phyloP scores from a whole-genome alignment of 2,329 filamentous ascomycete species.

The Apiospora koreana region DNA sequence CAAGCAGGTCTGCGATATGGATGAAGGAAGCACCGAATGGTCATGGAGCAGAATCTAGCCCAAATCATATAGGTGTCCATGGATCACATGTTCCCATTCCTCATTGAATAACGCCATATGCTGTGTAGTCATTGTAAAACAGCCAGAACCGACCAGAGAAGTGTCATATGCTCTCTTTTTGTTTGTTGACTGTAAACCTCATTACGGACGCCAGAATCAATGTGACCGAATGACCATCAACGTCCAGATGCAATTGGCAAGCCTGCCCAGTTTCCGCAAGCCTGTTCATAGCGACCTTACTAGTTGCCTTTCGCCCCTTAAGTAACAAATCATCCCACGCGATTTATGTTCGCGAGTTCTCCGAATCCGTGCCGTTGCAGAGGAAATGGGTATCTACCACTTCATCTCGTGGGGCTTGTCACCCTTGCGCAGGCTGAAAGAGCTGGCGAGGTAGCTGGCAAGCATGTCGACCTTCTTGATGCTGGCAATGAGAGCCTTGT shows the following conservation, averaged over 20 bases:
- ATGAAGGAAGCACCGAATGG: not conserved
- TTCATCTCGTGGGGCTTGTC: slow-evolving; percentile 99
- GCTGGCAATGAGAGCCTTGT: slow-evolving; percentile 91
- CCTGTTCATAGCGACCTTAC: slow-evolving; percentile 38
- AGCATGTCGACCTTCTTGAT: slow-evolving; percentile 99
- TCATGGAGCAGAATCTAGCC: not conserved
- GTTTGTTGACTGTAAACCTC: slow-evolving; percentile 60
- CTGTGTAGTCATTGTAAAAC: slow-evolving; percentile 9
- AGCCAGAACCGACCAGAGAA: slow-evolving; percentile 8
- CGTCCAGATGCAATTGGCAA: slow-evolving; percentile 67
- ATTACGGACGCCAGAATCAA: slow-evolving; percentile 65
- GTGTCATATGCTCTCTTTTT: slow-evolving; percentile 12
- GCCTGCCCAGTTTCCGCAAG: slow-evolving; percentile 53
- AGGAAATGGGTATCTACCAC: slow-evolving; percentile 68
- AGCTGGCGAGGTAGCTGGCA: slow-evolving; percentile 88
- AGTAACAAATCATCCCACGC: slow-evolving; percentile 21
- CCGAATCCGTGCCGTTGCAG: slow-evolving; percentile 5
- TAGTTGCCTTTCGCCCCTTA: slow-evolving; percentile 27
- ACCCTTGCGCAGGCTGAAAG: slow-evolving; percentile 98
- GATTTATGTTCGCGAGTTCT: not conserved
- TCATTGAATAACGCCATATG: slow-evolving; percentile 10
- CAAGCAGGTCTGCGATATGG: not conserved
- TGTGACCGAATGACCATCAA: slow-evolving; percentile 63
- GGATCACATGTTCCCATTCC: slow-evolving; percentile 13
- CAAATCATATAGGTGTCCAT: slow-evolving; percentile 5